Evolutionary conservation across 2,329 filamentous ascomycete species (phyloP).

Genomic region (Colletotrichum liriopes): DNA sequence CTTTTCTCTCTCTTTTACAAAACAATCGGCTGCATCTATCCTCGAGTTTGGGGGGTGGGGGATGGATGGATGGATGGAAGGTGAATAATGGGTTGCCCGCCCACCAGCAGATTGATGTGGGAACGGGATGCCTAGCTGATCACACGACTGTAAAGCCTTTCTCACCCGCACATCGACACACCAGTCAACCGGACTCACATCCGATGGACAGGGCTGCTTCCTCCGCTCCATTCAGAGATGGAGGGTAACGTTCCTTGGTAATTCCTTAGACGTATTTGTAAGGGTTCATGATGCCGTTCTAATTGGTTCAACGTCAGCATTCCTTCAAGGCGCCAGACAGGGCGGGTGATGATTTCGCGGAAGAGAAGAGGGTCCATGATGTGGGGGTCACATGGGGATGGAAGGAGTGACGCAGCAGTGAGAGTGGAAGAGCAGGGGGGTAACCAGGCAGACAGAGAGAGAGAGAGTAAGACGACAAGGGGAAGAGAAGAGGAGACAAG

Average conservation of each 20-base stretch:
- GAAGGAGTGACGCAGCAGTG: slow-evolving; percentile 11
- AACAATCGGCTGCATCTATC: neutral
- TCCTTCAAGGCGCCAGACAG: slow-evolving; percentile 41
- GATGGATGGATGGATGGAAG: slow-evolving; percentile 3
- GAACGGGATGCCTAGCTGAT: slow-evolving; percentile 6
- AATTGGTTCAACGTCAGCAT: slow-evolving; percentile 43
- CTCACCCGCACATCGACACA: slow-evolving; percentile 17
- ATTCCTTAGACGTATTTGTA: slow-evolving; percentile 88
- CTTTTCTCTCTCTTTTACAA: slow-evolving; percentile 10
- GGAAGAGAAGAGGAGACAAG: slow-evolving; percentile 17
- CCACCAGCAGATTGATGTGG: neutral
- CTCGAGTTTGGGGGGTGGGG: neutral
- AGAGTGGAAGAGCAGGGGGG: slow-evolving; percentile 8
- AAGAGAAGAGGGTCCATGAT: neutral
- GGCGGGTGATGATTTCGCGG: slow-evolving; percentile 16
- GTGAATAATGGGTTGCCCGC: neutral
- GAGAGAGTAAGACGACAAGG: slow-evolving; percentile 20
- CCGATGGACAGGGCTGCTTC: slow-evolving; percentile 1
- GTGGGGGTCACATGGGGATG: slow-evolving; percentile 27
- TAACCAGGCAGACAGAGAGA: slow-evolving; percentile 5
- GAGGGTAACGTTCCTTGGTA: slow-evolving; percentile 32
- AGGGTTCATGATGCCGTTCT: slow-evolving; percentile 99
- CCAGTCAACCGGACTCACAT: slow-evolving; percentile 16
- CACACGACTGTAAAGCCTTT: slow-evolving; percentile 18
- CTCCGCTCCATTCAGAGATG: slow-evolving; percentile 12